A percentile compares a stretch with the other conserved stretches of the same genome.
Conservation (phyloP, 2,329 filamentous ascomycete genomes). For the Coniochaeta prunicola region DNA sequence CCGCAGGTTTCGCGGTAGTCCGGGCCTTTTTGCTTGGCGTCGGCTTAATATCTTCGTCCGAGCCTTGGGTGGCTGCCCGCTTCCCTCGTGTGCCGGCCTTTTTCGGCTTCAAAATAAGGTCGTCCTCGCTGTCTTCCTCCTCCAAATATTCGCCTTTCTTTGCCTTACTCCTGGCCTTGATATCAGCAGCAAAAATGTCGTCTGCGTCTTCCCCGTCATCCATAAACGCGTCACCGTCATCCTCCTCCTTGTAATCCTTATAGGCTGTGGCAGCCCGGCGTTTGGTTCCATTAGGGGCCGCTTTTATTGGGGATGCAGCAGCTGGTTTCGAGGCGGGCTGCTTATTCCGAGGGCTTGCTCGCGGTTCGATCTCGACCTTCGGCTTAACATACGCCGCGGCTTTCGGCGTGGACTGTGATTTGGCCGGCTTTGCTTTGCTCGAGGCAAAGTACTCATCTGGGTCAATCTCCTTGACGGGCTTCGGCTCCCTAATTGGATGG, state of each 20-base stretch:
- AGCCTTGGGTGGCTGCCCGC: conserved; percentile 23
- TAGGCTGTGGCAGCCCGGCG: conserved; percentile 34
- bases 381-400: conserved; percentile 26
- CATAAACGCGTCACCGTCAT: conserved; percentile 51
- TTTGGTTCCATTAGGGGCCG: conserved; percentile 22
- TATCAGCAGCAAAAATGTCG: conserved; percentile 75
- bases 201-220: conserved; percentile 66
- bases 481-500: conserved; percentile 20
- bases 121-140: conserved; percentile 68
- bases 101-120: conserved; percentile 54
- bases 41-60: conserved; percentile 21
- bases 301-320: conserved; percentile 10
- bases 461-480: conserved; percentile 42
- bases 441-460: conserved; percentile 51
- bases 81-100: conserved; percentile 40
- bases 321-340: conserved; percentile 23
- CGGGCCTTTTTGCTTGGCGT: conserved; percentile 19
- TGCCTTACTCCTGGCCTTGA: conserved; percentile 56
- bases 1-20: conserved; percentile 15
- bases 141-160: conserved; percentile 71
- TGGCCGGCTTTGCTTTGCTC: conserved; percentile 34
- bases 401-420: conserved; percentile 32
- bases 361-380: conserved; percentile 36
- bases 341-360: conserved; percentile 46
- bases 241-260: conserved; percentile 32